Conservation (phyloP, 1,284 basidiomycete genomes). For the Ceratobasidium theobromae region DNA sequence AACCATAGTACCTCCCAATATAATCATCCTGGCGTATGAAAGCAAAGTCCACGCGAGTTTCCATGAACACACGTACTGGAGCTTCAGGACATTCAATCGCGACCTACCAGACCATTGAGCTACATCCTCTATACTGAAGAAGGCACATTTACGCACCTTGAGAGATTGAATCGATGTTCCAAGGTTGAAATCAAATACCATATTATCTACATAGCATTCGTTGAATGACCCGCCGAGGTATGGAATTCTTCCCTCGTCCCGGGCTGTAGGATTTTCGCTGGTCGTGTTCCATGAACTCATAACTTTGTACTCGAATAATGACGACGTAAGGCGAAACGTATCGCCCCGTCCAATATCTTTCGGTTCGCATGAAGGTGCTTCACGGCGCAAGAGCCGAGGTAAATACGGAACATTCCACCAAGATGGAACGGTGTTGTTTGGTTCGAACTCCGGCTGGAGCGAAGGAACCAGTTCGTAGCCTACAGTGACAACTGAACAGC, state of each 20-base stretch:
- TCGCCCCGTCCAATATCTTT: slow-evolving; percentile 20
- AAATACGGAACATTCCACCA: slow-evolving; percentile 7
- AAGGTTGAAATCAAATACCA: slow-evolving; percentile 1
- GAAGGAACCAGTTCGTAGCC: slow-evolving; percentile 21
- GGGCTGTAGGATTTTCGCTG: neutral
- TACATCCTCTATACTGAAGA: neutral
- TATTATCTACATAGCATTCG: neutral
- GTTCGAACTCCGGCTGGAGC: neutral
- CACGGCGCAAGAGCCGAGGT: slow-evolving; percentile 3
- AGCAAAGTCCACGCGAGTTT: slow-evolving; percentile 6
- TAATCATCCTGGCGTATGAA: neutral
- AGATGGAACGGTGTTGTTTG: neutral
- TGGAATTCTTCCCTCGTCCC: neutral
- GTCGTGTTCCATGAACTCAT: slow-evolving; percentile 13
- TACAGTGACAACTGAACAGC: neutral
- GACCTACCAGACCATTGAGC: neutral
- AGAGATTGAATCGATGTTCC: slow-evolving; percentile 1
- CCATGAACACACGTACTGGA: slow-evolving; percentile 1
- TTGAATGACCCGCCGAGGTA: slow-evolving; percentile 4
- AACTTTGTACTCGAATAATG: slow-evolving; percentile 20
- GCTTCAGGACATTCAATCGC: neutral
- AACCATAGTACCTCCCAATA: slow-evolving; percentile 16
- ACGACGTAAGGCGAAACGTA: neutral
- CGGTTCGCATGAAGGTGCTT: slow-evolving; percentile 3
- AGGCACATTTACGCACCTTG: neutral